Base-by-base conservation (phyloP, 78 protist genomes). In the Acrasis kona region DNA sequence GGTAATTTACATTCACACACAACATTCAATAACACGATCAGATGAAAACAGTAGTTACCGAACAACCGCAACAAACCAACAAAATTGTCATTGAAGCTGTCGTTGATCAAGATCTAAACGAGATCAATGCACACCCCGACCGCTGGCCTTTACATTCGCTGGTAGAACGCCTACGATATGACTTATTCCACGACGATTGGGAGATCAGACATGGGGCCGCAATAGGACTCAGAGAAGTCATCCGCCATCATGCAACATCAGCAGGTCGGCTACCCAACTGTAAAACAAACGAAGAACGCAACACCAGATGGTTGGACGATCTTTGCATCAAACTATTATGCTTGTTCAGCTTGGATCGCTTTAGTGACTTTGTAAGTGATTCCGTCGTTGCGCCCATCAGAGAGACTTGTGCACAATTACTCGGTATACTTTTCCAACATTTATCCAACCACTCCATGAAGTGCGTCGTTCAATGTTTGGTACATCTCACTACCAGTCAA, bases 201-300 rank as follows among this genome's bases (percentile, higher is more conserved):
- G 88, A 88, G 70, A 74, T 84, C 8, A 78, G 97, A 41, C 97
- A 93, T 72, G 97, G 97, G 30, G 77, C 93, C 1, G 87, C 84
- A 9, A 65, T 87, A 7, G 93, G 84, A 27, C 67, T 93, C 35
- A 79, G 95, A 40, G 97, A 93, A 66, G n/a, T 93, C 2, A 39
- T 87, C 57, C 58, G 76, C 9, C 27, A 28, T 27, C 97, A 93
- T 37, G 19, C 61, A 50, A 19, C 19, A 50, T 50, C 61, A 50
- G 61, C 61, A n/a, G 61, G 61, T 50, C 19, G 93, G 93, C 93
- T 90, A 5, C 19, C 19, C 19, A 12, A 67, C 34, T 12, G 71
- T 12, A 19, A 12, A 29, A 34, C 19, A 67, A 67, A 67, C n/a
- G 71, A 12, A 67, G 71, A 50, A 67, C 71, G 34, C 29, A 70